A percentile compares a stretch with the other conserved stretches of the same genome.
phyloP scores from a whole-genome alignment of 2,329 filamentous ascomycete species.

The Sporothrix brasiliensis region DNA sequence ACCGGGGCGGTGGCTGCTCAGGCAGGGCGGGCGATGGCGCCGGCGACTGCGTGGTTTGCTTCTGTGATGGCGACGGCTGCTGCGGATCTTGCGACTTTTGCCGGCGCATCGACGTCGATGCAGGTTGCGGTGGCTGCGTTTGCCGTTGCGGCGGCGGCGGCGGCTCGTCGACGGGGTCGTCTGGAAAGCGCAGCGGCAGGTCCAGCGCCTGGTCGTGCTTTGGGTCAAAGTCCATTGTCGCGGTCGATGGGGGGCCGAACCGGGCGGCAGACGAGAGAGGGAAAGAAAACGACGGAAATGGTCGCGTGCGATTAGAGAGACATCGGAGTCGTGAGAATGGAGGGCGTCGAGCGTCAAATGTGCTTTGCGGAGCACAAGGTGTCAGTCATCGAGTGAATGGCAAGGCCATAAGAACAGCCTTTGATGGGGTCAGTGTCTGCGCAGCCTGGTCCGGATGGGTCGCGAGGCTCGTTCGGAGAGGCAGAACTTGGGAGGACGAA shows the following conservation, averaged over 20 bases:
- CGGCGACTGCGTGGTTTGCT: background rate
- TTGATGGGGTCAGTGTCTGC: background rate
- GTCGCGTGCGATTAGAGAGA: conserved; percentile 14
- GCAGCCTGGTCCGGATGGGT: conserved; percentile 3
- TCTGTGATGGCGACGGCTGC: conserved; percentile 11
- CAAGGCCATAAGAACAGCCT: no score
- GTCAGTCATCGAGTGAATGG: background rate
- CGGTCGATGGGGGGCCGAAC: background rate
- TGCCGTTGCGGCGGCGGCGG: background rate
- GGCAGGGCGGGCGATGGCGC: conserved; percentile 46
- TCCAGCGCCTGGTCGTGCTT: conserved; percentile 34
- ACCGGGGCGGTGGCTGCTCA: conserved; percentile 44
- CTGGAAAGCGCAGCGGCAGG: conserved; percentile 35
- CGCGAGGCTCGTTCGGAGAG: background rate
- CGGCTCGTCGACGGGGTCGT: conserved; percentile 25
- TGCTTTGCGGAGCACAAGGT: background rate
- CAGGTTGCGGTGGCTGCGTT: background rate
- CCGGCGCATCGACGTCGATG: conserved; percentile 4
- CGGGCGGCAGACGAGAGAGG: background rate
- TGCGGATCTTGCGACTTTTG: conserved; percentile 18
- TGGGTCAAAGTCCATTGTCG: conserved; percentile 32
- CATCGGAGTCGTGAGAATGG: background rate
- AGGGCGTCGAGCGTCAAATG: background rate
- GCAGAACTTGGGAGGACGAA: conserved; percentile 8
- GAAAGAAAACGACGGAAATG: background rate